phyloP scores from a whole-genome alignment of 2,329 filamentous ascomycete genomes.

The Neofusicoccum sp. region DNA sequence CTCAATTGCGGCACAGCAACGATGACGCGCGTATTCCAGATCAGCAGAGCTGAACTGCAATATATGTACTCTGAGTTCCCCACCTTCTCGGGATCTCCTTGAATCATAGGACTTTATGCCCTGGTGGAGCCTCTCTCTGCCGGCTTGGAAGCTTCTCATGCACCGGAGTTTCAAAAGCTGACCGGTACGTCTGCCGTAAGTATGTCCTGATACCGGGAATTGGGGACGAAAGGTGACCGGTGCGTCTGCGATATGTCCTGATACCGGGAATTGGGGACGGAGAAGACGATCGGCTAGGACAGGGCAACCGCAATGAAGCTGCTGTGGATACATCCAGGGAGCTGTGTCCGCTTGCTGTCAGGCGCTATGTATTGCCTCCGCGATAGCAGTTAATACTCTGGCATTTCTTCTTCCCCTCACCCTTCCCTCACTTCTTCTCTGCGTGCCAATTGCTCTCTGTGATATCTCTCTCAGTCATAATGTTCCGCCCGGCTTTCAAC shows the following conservation, averaged over 20 bases:
- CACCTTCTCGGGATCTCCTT: no score
- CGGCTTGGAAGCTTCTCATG: not conserved
- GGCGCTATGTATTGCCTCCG: not conserved
- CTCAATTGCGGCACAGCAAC: no score
- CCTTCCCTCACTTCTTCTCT: not conserved
- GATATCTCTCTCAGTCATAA: no score
- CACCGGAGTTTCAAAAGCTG: not conserved
- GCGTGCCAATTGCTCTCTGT: not conserved
- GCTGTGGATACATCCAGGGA: not conserved
- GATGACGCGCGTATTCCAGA: no score
- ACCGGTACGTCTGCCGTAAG: no score
- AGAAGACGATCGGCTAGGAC: not conserved
- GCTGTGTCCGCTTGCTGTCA: not conserved
- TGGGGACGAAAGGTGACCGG: no score
- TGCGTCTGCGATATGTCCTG: no score
- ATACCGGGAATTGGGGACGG: not conserved
- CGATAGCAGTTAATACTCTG: not conserved
- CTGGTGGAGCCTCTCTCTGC: not conserved
- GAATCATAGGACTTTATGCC: not conserved
- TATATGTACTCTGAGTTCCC: no score
- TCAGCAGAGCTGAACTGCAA: no score
- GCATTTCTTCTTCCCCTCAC: not conserved
- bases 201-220: conserved; percentile 6
- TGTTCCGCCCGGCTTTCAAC: conserved; percentile 2
- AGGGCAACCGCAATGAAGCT: not conserved